Percentiles rank a stretch among this genome's conserved stretches.
Evolutionary conservation across 257 asterid species (phyloP).

Genomic region (Penstemon barbatus): DNA sequence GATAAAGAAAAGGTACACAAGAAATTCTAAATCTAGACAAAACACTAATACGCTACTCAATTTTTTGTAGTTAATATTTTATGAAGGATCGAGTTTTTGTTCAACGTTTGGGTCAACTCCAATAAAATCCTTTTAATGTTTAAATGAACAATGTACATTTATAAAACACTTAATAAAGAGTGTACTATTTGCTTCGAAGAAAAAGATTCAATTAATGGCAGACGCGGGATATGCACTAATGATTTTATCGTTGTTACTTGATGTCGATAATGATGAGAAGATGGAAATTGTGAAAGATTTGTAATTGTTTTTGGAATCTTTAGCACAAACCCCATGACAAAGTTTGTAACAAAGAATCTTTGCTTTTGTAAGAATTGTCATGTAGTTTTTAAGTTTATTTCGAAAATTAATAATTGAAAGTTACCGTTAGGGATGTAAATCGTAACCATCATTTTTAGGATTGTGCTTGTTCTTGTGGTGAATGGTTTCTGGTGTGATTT

Average conservation of each 20-base stretch:
- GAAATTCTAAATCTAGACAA: too few species aligned
- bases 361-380: constrained; percentile 70
- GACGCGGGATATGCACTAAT: constrained; percentile 55
- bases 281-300: constrained; percentile 47
- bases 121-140: too few species aligned
- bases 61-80: too few species aligned
- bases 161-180: too few species aligned
- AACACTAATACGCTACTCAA: too few species aligned
- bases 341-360: constrained; percentile 53
- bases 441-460: constrained; percentile 63
- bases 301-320: constrained; percentile 63
- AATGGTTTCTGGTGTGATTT: too few species aligned
- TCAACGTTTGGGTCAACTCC: too few species aligned
- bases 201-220: constrained; percentile 28
- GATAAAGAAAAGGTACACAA: too few species aligned
- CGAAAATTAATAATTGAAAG: constrained; percentile 48
- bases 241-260: constrained; percentile 50
- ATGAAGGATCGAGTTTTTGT: too few species aligned
- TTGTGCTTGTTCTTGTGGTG: constrained; percentile 49
- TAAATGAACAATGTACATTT: too few species aligned
- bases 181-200: too few species aligned
- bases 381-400: constrained; percentile 50
- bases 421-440: constrained; percentile 57
- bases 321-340: constrained; percentile 53
- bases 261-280: constrained; percentile 65